These are phyloP conservation scores for Striga hermonthica DNA, from an alignment of 305 asterid species.

Conservation along the genomic window DNA sequence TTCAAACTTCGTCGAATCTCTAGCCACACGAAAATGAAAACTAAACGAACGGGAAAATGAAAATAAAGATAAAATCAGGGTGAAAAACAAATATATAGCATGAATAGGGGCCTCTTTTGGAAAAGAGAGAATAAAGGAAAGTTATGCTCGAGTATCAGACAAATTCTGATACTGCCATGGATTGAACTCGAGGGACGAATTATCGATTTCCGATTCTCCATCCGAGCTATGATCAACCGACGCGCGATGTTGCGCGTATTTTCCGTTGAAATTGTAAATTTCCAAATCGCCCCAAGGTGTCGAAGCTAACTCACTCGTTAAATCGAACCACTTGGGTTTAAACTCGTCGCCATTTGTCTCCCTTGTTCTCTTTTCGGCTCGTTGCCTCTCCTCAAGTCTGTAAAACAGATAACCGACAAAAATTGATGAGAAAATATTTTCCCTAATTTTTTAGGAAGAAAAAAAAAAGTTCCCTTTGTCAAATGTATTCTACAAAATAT, in stretches of 20 bases:
- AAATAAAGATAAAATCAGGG: too few species aligned
- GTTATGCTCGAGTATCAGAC: constrained; percentile 26
- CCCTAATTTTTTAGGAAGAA: too few species aligned
- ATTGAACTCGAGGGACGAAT: constrained; percentile 40
- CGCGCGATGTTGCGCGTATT: constrained; percentile 10
- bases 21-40: too few species aligned
- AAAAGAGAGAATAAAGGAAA: constrained; percentile 42
- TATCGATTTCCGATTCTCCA: constrained; percentile 27
- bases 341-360: constrained; percentile 26
- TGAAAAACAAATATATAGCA: too few species aligned
- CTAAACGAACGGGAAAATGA: too few species aligned
- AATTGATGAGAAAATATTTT: background rate
- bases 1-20: too few species aligned
- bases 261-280: constrained; percentile 29
- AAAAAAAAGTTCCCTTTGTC: too few species aligned
- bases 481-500: too few species aligned
- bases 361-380: constrained; percentile 31
- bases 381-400: constrained; percentile 37
- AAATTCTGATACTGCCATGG: constrained; percentile 51
- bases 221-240: constrained; percentile 31
- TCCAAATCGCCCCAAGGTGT: constrained; percentile 34
- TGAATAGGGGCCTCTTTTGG: too few species aligned
- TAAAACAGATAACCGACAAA: background rate
- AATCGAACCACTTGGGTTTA: constrained; percentile 33
- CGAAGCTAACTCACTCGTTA: constrained; percentile 24